Conservation (phyloP, 139 green algal species). For the Chlamydomonas asymmetrica region DNA sequence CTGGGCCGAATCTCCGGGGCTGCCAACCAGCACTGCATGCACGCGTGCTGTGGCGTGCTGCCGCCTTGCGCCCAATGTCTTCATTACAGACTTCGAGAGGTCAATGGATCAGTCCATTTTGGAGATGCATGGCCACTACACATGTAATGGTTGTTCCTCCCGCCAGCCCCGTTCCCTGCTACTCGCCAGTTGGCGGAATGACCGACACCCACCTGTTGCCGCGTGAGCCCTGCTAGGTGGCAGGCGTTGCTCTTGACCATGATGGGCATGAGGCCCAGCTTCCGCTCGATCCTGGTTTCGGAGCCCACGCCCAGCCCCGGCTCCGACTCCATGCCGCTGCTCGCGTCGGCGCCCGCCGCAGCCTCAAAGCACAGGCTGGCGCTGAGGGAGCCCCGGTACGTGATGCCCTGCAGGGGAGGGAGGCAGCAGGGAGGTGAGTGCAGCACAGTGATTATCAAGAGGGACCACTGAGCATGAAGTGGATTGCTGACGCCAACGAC, state of each 20-base stretch:
- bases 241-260: slow-evolving; percentile 84
- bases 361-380: slow-evolving; percentile 50
- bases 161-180: too few species aligned
- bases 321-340: neutral
- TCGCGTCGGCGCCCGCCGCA: slow-evolving; percentile 2
- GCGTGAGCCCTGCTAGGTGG: slow-evolving; percentile 66
- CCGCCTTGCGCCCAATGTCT: too few species aligned
- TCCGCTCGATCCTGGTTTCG: slow-evolving; percentile 21
- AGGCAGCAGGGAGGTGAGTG: neutral
- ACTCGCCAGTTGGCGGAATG: neutral
- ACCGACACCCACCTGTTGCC: slow-evolving; percentile 18
- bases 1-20: too few species aligned
- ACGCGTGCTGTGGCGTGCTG: too few species aligned
- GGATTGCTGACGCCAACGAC: too few species aligned
- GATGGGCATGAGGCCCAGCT: slow-evolving; percentile 81
- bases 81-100: too few species aligned
- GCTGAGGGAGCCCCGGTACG: slow-evolving; percentile 76
- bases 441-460: too few species aligned
- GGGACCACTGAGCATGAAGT: too few species aligned
- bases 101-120: too few species aligned
- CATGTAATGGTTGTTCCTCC: too few species aligned
- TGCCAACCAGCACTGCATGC: too few species aligned
- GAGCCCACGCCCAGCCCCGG: neutral
- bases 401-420: slow-evolving; percentile 58
- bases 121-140: too few species aligned